phyloP scores from a whole-genome alignment of 2,329 filamentous ascomycete genomes.

The Colletotrichum nymphaeae region DNA sequence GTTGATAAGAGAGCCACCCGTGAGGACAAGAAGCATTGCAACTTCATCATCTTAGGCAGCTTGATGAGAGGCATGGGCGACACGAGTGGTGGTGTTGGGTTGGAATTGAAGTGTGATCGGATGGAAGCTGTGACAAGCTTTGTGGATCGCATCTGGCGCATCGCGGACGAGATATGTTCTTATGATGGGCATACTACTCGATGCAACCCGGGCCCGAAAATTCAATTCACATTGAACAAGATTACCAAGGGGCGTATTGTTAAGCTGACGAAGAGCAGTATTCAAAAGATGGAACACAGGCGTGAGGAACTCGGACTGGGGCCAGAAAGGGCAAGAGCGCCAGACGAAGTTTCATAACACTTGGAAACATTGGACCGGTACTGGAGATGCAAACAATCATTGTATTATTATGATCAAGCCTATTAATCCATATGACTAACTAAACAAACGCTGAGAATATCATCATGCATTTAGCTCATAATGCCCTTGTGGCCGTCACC shows the following conservation, averaged over 20 bases:
- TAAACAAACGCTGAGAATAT: neutral
- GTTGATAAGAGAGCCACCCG: neutral
- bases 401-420: neutral
- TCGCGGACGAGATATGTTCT: neutral
- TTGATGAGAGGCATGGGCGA: neutral
- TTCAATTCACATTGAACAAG: neutral
- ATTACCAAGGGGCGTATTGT: neutral
- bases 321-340: neutral
- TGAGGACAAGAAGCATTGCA: neutral
- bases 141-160: neutral
- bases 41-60: slow-evolving; percentile 17
- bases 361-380: too few species aligned
- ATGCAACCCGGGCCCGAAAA: neutral
- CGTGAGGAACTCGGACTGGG: neutral
- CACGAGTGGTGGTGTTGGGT: neutral
- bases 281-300: neutral
- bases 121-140: neutral
- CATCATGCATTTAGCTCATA: slow-evolving; percentile 27
- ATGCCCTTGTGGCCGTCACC: slow-evolving; percentile 41
- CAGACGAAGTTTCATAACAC: neutral
- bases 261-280: neutral
- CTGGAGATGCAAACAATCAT: too few species aligned
- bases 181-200: neutral
- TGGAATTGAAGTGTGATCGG: neutral
- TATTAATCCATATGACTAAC: neutral